Evolutionary conservation across 2,329 filamentous ascomycete genomes (phyloP), one percentile per base, ranked within the genome.

Genomic region (Macrophomina phaseolina): DNA sequence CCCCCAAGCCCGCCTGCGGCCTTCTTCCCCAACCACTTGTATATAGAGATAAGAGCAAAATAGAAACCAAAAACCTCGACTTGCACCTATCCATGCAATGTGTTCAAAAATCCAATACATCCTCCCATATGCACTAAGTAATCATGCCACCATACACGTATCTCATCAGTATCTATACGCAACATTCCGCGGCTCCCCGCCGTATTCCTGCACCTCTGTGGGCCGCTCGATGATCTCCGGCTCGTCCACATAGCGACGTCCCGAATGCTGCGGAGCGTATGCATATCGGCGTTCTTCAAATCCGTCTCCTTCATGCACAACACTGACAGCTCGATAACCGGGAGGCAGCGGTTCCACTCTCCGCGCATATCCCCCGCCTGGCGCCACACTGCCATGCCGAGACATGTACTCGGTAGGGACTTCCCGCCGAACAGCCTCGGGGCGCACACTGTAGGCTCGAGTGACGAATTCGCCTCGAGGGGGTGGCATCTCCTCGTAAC

Each of bases 231-330:
- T 23, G 2, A 62, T 63, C n/a, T 67, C 73, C 40, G 42, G 62
- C 30, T 81, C 78, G 66, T 83, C 81, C 28, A 81, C 74, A 71
- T 81, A 83, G 28, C 79, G 74, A 60, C 76, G 75, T n/a, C 73
- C 71, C 36, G 64, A 61, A 5, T 60, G 64, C 23, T 67, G 62
- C 14, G 74, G 68, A 8, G 70, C 73, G 64, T 73, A 74, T 11
- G 73, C 69, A 55, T 74, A 78, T 4, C 75, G 76, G 18, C 73
- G 72, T 34, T 77, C 76, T 53, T 77, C 75, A 38, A 72, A 70
- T 9, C 48, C 63, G 12, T 55, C 49, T 77, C 76, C 60, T 71
- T 48, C 74, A 16, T 72, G 81, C 67, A 79, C 74, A 40, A 82
- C 77, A 67, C 81, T 83, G 58, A 81, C 75, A 73, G 78, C 73